Conservation (phyloP, 2,329 filamentous ascomycete species). For the Aspergillus texensis region DNA sequence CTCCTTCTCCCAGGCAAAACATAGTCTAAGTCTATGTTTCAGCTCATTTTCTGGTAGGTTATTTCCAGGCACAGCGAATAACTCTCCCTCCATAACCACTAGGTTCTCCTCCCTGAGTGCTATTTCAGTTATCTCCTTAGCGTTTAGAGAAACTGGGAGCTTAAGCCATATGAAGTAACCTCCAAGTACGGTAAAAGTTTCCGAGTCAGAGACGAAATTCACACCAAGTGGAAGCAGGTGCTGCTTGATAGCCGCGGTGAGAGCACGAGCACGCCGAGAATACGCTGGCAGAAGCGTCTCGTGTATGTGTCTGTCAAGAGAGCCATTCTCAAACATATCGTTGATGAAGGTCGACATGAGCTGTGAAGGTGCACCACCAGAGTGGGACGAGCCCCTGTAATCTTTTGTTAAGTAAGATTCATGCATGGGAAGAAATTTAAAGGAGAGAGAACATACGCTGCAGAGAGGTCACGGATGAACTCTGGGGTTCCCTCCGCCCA, state of each 20-base stretch:
- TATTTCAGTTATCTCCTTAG: constrained; percentile 7
- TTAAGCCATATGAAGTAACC: constrained; percentile 21
- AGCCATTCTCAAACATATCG: constrained; percentile 52
- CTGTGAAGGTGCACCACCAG: constrained; percentile 60
- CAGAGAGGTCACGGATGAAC: constrained; percentile 57
- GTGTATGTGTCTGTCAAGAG: constrained; percentile 55
- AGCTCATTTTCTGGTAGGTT: constrained; percentile 38
- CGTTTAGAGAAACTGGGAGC: constrained; percentile 14
- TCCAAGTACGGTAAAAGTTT: constrained; percentile 4
- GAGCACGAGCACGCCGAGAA: constrained; percentile 6
- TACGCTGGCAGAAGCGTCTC: constrained; percentile 40
- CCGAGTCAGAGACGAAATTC: constrained; percentile 12
- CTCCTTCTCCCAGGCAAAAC: constrained; percentile 23
- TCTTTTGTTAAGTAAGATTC: constrained; percentile 2
- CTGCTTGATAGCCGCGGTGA: constrained; percentile 12
- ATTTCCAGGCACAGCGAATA: constrained; percentile 53
- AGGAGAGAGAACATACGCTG: constrained; percentile 49
- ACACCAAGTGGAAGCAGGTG: constrained; percentile 18
- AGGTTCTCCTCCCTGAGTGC: constrained; percentile 13
- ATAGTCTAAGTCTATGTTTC: constrained; percentile 15
- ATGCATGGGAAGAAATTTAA: constrained; percentile 10
- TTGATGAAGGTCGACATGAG: constrained; percentile 58
- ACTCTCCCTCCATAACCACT: constrained; percentile 11
- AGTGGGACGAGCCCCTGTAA: constrained; percentile 38
- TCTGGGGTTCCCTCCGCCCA: constrained; percentile 74